Conservation (phyloP, 2,329 filamentous ascomycete species). For the Paecilomyces niveus region DNA sequence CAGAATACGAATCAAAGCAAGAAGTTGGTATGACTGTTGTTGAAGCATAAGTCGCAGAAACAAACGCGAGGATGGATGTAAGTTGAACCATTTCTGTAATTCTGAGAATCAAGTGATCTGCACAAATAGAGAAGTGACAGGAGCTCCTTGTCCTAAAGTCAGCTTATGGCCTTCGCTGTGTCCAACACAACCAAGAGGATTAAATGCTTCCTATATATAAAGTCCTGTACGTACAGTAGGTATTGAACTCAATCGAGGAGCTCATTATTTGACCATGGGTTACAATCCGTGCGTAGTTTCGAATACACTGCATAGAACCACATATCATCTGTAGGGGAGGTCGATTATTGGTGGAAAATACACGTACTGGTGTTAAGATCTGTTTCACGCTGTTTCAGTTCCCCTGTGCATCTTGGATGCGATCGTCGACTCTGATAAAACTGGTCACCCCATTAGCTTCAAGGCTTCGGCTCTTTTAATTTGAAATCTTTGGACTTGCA, state of each 20-base stretch:
- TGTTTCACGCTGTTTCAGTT: neutral
- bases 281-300: too few relatives aligned
- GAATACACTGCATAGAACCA: neutral
- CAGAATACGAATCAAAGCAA: neutral
- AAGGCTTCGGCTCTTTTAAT: neutral
- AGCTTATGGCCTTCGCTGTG: too few relatives aligned
- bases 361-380: neutral
- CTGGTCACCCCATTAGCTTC: neutral
- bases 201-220: too few relatives aligned
- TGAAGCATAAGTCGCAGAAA: neutral
- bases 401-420: neutral
- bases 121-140: neutral
- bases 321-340: neutral
- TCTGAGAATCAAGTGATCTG: neutral
- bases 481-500: neutral
- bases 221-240: too few relatives aligned
- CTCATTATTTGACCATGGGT: too few relatives aligned
- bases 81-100: neutral
- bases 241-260: too few relatives aligned
- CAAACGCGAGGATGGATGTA: neutral
- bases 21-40: neutral
- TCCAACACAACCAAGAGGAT: too few relatives aligned
- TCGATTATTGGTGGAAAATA: neutral
- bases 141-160: too few relatives aligned
- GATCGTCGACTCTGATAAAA: neutral